phyloP scores from a whole-genome alignment of 2,329 filamentous ascomycete species.

The Geosmithia flava region DNA sequence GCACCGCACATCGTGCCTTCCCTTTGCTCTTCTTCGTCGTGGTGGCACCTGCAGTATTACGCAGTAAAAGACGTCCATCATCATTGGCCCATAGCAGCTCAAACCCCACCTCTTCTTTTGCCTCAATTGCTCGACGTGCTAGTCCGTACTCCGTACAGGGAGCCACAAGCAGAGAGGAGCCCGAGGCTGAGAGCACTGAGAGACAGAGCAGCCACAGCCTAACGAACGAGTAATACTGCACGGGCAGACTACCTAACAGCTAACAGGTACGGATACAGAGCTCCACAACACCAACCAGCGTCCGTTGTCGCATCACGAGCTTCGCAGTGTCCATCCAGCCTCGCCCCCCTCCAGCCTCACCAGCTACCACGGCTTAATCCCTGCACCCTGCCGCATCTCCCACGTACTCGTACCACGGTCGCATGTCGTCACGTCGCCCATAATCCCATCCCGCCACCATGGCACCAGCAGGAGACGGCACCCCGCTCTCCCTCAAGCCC shows the following conservation, averaged over 20 bases:
- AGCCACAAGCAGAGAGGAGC: neutral
- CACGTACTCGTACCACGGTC: neutral
- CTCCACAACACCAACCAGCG: neutral
- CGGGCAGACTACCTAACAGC: neutral
- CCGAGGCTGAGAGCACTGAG: neutral
- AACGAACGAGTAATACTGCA: too few species aligned
- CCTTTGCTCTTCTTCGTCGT: neutral
- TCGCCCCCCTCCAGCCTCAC: neutral
- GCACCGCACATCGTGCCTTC: too few species aligned
- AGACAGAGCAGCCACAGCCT: too few species aligned
- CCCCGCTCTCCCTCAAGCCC: constrained; percentile 23
- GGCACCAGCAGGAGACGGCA: constrained; percentile 14
- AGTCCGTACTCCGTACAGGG: neutral
- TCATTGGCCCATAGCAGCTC: neutral
- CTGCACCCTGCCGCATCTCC: neutral
- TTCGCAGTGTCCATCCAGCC: neutral
- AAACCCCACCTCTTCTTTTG: neutral
- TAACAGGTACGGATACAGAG: neutral
- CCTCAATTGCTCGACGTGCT: neutral
- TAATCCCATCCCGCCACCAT: constrained; percentile 9
- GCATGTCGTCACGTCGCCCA: neutral
- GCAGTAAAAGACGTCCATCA: neutral
- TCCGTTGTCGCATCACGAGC: neutral
- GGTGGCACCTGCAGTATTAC: neutral
- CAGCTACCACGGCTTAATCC: neutral